Conservation (phyloP, 352 stramenopile genomes). For the Globisporangium splendens region DNA sequence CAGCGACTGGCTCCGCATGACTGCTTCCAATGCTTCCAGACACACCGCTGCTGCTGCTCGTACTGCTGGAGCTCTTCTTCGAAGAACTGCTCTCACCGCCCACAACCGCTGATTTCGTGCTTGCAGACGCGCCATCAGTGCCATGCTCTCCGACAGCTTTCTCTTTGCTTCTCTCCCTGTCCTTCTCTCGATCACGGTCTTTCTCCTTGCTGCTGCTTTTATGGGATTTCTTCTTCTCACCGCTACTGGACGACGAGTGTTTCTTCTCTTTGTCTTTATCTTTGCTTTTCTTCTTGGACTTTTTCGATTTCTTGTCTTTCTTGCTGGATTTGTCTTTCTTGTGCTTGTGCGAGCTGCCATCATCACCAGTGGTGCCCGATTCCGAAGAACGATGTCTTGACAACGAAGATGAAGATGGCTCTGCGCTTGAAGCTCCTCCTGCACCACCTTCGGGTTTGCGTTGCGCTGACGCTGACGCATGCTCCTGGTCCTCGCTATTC, state of each 20-base stretch:
- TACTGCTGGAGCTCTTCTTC: constrained; percentile 10
- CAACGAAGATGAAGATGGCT: constrained; percentile 5
- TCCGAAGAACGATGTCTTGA: constrained; percentile 9
- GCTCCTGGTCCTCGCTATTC: constrained; percentile 27
- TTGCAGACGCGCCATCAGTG: background rate
- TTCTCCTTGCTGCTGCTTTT: constrained; percentile 25
- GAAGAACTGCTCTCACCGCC: constrained; percentile 1
- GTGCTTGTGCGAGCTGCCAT: constrained; percentile 29
- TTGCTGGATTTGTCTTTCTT: constrained; percentile 44
- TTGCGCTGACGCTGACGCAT: constrained; percentile 1
- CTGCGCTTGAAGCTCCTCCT: background rate
- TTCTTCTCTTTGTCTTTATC: constrained; percentile 29
- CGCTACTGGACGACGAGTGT: constrained; percentile 22
- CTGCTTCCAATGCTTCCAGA: background rate
- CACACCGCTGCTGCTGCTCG: background rate
- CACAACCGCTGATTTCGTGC: constrained; percentile 1
- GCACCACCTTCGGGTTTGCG: constrained; percentile 18
- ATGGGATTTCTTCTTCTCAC: constrained; percentile 44
- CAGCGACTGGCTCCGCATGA: background rate
- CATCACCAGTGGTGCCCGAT: constrained; percentile 12
- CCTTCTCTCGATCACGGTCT: constrained; percentile 17
- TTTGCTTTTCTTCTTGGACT: constrained; percentile 62
- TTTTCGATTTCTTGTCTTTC: constrained; percentile 63
- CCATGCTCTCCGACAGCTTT: constrained; percentile 6
- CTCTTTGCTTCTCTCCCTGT: constrained; percentile 25